Evolutionary conservation across 805 yeast genomes (phyloP).

Genomic region (Hanseniaspora occidentalis): DNA sequence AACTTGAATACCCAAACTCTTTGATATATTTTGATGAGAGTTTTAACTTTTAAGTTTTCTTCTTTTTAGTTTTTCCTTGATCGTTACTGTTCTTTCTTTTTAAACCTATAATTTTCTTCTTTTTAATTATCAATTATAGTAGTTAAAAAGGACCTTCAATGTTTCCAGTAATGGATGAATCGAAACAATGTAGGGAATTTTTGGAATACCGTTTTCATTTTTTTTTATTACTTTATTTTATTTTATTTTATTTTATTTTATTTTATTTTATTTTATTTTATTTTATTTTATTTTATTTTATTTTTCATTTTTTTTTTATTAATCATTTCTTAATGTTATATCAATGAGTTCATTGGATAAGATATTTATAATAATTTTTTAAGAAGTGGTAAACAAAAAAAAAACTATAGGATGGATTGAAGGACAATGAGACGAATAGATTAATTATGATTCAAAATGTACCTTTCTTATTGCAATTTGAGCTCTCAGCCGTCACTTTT

Average conservation of each 20-base stretch:
- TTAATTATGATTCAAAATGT: too few relatives aligned
- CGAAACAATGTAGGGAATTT: constrained; percentile 52
- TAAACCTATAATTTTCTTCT: too few relatives aligned
- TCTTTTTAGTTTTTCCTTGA: not conserved
- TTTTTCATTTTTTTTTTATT: not conserved
- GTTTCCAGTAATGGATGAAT: constrained; percentile 32
- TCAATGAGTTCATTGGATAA: not conserved
- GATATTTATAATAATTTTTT: not conserved
- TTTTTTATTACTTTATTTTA: not conserved
- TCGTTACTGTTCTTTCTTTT: too few relatives aligned
- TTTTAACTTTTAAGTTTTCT: not conserved
- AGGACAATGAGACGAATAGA: too few relatives aligned
- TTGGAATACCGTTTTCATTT: constrained; percentile 34
- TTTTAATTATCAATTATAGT: not conserved
- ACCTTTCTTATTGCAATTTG: too few relatives aligned
- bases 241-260: constrained; percentile 8
- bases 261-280: constrained; percentile 3
- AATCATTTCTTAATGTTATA: not conserved
- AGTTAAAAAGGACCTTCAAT: constrained; percentile 10
- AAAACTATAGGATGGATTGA: too few relatives aligned
- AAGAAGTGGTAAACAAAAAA: too few relatives aligned
- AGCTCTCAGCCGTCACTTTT: too few relatives aligned
- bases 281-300: not conserved
- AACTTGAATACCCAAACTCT: not conserved
- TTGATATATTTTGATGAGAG: not conserved